Conservation (phyloP, 2,329 filamentous ascomycete genomes). For the Davidsoniella neocaledoniae region DNA sequence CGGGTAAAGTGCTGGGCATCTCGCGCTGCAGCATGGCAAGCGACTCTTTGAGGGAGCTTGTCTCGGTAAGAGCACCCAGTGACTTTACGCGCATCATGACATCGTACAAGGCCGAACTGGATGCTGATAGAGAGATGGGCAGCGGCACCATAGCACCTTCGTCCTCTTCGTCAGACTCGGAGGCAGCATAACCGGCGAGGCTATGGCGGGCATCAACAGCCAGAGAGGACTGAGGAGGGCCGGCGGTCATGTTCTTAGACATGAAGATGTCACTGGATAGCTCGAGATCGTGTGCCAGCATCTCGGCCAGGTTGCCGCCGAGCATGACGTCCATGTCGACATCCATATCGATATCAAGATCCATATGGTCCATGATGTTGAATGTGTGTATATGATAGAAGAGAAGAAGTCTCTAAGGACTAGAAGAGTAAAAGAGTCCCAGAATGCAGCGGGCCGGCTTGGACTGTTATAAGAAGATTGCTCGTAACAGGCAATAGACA, state of each 20-base stretch:
- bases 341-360: slow-evolving; percentile 2
- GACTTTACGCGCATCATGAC: slow-evolving; percentile 9
- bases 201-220: not conserved
- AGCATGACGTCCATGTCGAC: slow-evolving; percentile 16
- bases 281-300: slow-evolving; percentile 38
- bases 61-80: slow-evolving; percentile 4
- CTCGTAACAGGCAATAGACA: not conserved
- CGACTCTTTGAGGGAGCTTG: slow-evolving; percentile 9
- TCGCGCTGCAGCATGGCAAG: slow-evolving; percentile 4
- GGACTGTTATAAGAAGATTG: not conserved
- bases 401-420: not conserved
- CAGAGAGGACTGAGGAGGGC: slow-evolving; percentile 22
- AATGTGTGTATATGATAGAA: not conserved
- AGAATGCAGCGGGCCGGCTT: not conserved
- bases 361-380: not conserved
- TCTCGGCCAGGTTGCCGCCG: slow-evolving; percentile 35
- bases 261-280: slow-evolving; percentile 30
- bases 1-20: not conserved
- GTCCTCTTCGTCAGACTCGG: slow-evolving; percentile 4
- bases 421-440: not conserved
- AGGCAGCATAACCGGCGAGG: not conserved
- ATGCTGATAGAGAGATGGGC: slow-evolving; percentile 3
- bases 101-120: slow-evolving; percentile 4
- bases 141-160: slow-evolving; percentile 1
- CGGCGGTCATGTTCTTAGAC: slow-evolving; percentile 35